phyloP scores from a whole-genome alignment of 148 eudicot species.

The Chenopodium berlandieri region DNA sequence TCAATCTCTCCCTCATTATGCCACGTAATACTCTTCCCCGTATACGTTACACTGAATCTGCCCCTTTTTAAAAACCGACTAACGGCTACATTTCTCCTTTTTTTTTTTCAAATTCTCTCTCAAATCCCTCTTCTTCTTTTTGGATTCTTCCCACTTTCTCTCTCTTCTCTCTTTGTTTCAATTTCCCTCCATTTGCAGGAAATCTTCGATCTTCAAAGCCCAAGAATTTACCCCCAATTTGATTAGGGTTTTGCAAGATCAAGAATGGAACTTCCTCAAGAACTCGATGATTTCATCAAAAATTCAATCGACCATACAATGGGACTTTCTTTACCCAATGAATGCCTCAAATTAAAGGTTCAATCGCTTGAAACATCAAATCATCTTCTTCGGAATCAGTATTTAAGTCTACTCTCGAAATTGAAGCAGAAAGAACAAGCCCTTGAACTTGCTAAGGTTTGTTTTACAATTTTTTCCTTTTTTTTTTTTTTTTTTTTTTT shows the following conservation, averaged over 20 bases:
- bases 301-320: slow-evolving; percentile 56
- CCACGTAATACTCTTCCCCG: not conserved
- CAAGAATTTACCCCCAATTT: not conserved
- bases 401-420: slow-evolving; percentile 40
- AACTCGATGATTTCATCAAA: slow-evolving; percentile 62
- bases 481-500: too few relatives aligned
- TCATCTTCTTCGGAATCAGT: slow-evolving; percentile 48
- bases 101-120: too few relatives aligned
- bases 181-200: not conserved
- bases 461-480: too few relatives aligned
- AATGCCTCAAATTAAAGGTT: slow-evolving; percentile 59
- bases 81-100: slow-evolving; percentile 34
- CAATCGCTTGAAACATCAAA: slow-evolving; percentile 47
- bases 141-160: not conserved
- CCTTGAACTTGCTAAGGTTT: slow-evolving; percentile 37
- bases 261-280: slow-evolving; percentile 62
- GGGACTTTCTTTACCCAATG: slow-evolving; percentile 57
- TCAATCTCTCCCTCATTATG: not conserved
- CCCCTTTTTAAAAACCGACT: slow-evolving; percentile 6
- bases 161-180: not conserved
- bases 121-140: not conserved
- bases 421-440: too few relatives aligned
- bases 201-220: not conserved
- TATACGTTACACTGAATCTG: not conserved
- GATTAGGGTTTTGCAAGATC: slow-evolving; percentile 5